Base-by-base conservation (phyloP, 2,329 filamentous ascomycete genomes). In the Penicillium decumbens region DNA sequence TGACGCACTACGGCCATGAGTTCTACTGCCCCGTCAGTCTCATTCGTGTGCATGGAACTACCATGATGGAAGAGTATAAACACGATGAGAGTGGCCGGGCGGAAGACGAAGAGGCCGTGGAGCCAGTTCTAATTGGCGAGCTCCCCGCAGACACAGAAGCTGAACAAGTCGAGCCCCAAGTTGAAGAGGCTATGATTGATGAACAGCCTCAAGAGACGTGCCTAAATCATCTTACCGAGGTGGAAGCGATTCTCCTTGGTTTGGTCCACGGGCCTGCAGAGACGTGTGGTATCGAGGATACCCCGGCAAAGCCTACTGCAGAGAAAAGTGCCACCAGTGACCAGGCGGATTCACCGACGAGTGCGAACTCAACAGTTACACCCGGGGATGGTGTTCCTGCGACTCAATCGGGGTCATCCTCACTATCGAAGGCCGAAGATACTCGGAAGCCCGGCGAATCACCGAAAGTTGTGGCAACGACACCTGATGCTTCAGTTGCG, bases 1-100 rank as follows among this genome's bases (percentile, higher is more conserved):
- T 97, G 42, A 89, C 84, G 4, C 92, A 98, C 67, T 98, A 92
- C 67, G 93, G 93, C 7, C 95, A 91, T 60, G 93, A 98, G 67
- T 98, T 88, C 67, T 98, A 95, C 67, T 98, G 93, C 64, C 93
- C 93, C 0, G 76, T 98, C 13, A 96, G 92, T 52, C 73, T 98
- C 15, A 76, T 98, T 45, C 83, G 93, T 47, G 87, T 98, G 4
- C 93, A 98, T 70, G 93, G 93, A 6, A 95, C 84, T 18, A 87
- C 92, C 0, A 93, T 95, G 76, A 87, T 98, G 84, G 82, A 97
- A 61, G 90, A 98, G 66, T 91, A 92, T 49, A 89, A 88, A 75
- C 89, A 92, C 65, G 88, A 95, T 47, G 85, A 88, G 49, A 89
- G 95, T 56, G 75, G 78, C 15, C 73, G 77, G 30, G 76, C 72